phyloP scores from a whole-genome alignment of 2,329 filamentous ascomycete species.

The Fusarium sp. region DNA sequence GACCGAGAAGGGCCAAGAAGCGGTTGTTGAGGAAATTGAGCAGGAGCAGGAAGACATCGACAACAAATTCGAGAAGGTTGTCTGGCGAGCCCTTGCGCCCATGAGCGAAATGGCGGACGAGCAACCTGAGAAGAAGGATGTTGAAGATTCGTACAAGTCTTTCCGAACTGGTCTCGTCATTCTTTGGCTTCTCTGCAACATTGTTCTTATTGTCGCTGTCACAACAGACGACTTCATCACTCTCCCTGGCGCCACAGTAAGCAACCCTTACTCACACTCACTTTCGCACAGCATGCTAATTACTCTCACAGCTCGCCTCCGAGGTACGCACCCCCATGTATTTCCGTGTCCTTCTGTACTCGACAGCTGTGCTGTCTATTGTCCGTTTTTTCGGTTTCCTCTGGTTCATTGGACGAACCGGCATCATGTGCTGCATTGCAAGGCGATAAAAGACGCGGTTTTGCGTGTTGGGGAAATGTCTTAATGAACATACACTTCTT shows the following conservation, averaged over 20 bases:
- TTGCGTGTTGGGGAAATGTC: slow-evolving; percentile 9
- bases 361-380: slow-evolving; percentile 45
- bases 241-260: slow-evolving; percentile 41
- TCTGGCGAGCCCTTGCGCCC: slow-evolving; percentile 45
- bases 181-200: slow-evolving; percentile 47
- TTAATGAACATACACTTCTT: slow-evolving; percentile 26
- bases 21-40: slow-evolving; percentile 45
- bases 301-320: slow-evolving; percentile 29
- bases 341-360: slow-evolving; percentile 45
- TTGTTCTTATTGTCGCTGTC: slow-evolving; percentile 45
- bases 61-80: slow-evolving; percentile 47
- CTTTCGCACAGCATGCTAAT: slow-evolving; percentile 14
- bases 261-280: neutral
- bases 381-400: slow-evolving; percentile 47
- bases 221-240: slow-evolving; percentile 46
- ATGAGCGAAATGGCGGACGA: slow-evolving; percentile 43
- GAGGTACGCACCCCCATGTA: slow-evolving; percentile 42
- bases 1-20: slow-evolving; percentile 40
- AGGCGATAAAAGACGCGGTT: slow-evolving; percentile 31
- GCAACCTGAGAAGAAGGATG: slow-evolving; percentile 44
- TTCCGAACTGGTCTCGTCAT: slow-evolving; percentile 47
- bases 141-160: slow-evolving; percentile 47
- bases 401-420: slow-evolving; percentile 46
- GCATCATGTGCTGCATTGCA: slow-evolving; percentile 48
- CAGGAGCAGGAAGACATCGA: slow-evolving; percentile 48